Base-by-base conservation (phyloP, 2,329 filamentous ascomycete genomes). In the Aureobasidium sp. region DNA sequence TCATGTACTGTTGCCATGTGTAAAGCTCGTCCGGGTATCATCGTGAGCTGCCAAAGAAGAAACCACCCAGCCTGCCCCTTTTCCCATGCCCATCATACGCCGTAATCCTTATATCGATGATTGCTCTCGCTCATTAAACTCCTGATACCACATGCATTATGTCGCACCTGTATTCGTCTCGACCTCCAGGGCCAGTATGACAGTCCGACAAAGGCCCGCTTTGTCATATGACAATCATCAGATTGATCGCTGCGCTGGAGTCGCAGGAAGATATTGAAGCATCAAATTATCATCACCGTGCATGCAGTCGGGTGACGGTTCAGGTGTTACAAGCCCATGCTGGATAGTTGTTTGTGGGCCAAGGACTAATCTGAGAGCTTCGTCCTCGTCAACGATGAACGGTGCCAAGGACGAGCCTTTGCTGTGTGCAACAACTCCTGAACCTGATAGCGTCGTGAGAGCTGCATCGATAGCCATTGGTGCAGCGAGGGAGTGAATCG, bases 401-500 rank as follows among this genome's bases (percentile, higher is more conserved):
- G 59, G 49, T 30, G 41, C 1, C 2, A 21, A 34, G 2, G 32
- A 27, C 21, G 37, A 27, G 1, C 14, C 2, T 36, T 53, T 64
- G 21, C 27, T 54, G 29, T 49, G 59, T 16, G 45, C 21, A 25
- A 58, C 32, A 29, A 14, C 29, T 29, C 21, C 53, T n/a, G 49
- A 16, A 25, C 49, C 54, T 1, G 62, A 53, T 4, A 64, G 41
- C 29, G 47, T 13, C 9, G 25, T 42, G 10, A 64, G 44, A 9
- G 61, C 63, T 42, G 51, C 25, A 11, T 54, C 59, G 36, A 69
- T 63, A 11, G 62, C 55, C 32, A 47, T 54, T 2, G 64, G 51
- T 5, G 62, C 57, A 10, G 66, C 62, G 59, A 66, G 66, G 7
- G 48, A 29, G 29, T 68, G 68, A 9, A 71, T 58, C 4, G 63